Base-by-base conservation (phyloP, 1,284 basidiomycete genomes). In the Apiotrichum gamsii region DNA sequence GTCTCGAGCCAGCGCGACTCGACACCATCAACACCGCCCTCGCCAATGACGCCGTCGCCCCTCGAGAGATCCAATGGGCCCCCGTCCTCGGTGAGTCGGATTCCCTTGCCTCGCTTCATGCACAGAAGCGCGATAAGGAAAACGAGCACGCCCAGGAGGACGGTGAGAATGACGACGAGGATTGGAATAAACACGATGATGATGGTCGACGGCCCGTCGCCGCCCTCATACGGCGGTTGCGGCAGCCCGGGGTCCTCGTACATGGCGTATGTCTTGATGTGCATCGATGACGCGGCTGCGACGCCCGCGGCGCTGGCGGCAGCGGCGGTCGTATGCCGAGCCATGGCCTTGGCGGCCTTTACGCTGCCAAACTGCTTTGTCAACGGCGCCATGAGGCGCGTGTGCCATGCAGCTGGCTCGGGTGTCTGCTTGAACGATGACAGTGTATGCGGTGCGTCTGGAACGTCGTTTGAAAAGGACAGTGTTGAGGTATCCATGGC, bases 1-100 rank as follows among this genome's bases (percentile, higher is more conserved):
- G 76, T 80, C 73, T 97, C 91, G 41, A 97, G 78, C 95, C 95
- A 98, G 59, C 91, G 80, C 63, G 83, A 76, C 74, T 97, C 94
- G 29, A 97, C 78, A 45, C 84, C 86, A 38, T 90, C 88, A 51
- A 95, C 84, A 20, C 90, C 91, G 34, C 91, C 91, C 52, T 94
- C 89, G 6, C 85, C 86, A 44, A 91, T 85, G 37, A 89, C 79
- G 49, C 89, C 80, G 52, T 94, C 89, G 58, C 94, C 89, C 45
- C 89, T 80, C 60, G 83, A 86, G 75, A 98, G 83, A 73, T 98
- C 93, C 43, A 94, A 78, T 3, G 95, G 95, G 24, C 94, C 91
- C 62, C 93, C 90, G 55, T 78, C 78, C 75, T 97, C 94, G 40
- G 80, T 78, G 39, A 96, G 80, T 57, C 84, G 72, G 67, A 91